phyloP scores from a whole-genome alignment of 2,329 filamentous ascomycete genomes.

The Lachnellula hyalina region DNA sequence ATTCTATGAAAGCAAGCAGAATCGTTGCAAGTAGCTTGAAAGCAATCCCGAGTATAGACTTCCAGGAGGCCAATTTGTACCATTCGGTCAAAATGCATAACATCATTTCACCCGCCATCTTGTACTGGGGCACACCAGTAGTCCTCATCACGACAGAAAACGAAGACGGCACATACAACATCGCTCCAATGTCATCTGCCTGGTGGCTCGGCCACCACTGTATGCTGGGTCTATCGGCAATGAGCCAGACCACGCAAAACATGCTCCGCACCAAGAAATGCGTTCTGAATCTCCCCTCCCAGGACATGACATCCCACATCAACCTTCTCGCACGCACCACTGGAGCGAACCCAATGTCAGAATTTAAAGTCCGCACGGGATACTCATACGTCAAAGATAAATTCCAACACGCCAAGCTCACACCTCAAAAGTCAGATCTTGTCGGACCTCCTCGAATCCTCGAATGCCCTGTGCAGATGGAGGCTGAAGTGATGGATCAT shows the following conservation, averaged over 20 bases:
- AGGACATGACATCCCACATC: constrained; percentile 34
- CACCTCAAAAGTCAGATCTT: constrained; percentile 31
- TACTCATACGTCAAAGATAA: constrained; percentile 38
- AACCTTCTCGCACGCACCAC: constrained; percentile 15
- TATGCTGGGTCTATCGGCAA: constrained; percentile 36
- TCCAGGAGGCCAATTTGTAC: too few relatives aligned
- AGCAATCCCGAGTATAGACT: too few relatives aligned
- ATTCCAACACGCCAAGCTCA: constrained; percentile 32
- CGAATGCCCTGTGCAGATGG: constrained; percentile 41
- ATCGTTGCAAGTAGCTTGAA: too few relatives aligned
- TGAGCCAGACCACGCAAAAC: constrained; percentile 36
- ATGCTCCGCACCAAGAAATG: constrained; percentile 38
- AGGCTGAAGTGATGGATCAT: constrained; percentile 33
- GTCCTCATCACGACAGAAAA: constrained; percentile 38
- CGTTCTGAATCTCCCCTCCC: constrained; percentile 39
- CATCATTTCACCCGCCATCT: constrained; percentile 35
- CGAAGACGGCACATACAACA: constrained; percentile 37
- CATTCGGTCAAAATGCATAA: background rate
- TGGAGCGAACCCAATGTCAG: constrained; percentile 1
- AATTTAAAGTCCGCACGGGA: constrained; percentile 8
- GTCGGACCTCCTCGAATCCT: constrained; percentile 33
- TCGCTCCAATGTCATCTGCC: constrained; percentile 40
- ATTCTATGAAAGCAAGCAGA: too few relatives aligned
- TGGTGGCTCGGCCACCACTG: constrained; percentile 41
- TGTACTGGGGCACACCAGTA: constrained; percentile 39